phyloP scores from a whole-genome alignment of 306 rosid species.

The Prunus persica region Prunus_persica_NCBIv2 NC_034016.1:21218001-21218500 shows the following conservation, averaged over 20 bases:
- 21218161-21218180: conserved; percentile 76
- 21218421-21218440: conserved; percentile 17
- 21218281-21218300: conserved; percentile 71
- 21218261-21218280: conserved; percentile 34
- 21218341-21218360: conserved; percentile 75
- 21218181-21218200: conserved; percentile 43
- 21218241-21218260: background rate
- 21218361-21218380: conserved; percentile 93
- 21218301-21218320: conserved; percentile 83
- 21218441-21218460: background rate
- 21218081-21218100: conserved; percentile 94
- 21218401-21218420: conserved; percentile 68
- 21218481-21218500: background rate
- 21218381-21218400: conserved; percentile 86
- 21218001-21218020: conserved; percentile 42
- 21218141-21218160: conserved; percentile 96
- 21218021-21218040: conserved; percentile 74
- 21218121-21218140: conserved; percentile 73
- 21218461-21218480: background rate
- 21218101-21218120: conserved; percentile 88
- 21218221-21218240: background rate
- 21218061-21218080: conserved; percentile 99
- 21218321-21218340: conserved; percentile 97
- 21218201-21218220: conserved; percentile 1
- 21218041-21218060: conserved; percentile 97